phyloP scores from a whole-genome alignment of 306 rosid genomes.

The Rubus idaeus region DNA sequence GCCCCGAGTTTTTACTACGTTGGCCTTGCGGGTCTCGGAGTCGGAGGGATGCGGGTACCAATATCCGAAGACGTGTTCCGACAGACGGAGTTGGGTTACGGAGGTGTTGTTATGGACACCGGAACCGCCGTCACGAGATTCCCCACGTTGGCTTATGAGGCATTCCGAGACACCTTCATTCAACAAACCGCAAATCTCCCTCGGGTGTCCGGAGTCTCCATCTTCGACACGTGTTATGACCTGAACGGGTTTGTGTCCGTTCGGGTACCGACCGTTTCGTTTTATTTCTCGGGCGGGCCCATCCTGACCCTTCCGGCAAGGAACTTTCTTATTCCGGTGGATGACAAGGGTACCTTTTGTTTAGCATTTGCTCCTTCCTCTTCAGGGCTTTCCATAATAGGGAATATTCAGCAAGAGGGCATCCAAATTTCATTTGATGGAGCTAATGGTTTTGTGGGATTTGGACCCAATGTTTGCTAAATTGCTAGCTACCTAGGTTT shows the following conservation, averaged over 20 bases:
- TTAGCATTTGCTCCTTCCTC: conserved; percentile 71
- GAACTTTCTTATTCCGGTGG: conserved; percentile 70
- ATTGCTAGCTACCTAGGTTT: neutral
- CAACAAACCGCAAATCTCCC: conserved; percentile 70
- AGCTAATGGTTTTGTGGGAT: conserved; percentile 83
- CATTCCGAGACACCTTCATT: conserved; percentile 58
- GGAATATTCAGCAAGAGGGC: conserved; percentile 91
- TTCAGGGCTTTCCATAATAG: conserved; percentile 61
- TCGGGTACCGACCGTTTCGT: conserved; percentile 85
- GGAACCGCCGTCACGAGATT: conserved; percentile 89
- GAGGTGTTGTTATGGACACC: conserved; percentile 92
- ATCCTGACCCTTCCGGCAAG: conserved; percentile 72
- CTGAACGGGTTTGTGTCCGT: conserved; percentile 70
- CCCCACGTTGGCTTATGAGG: conserved; percentile 57
- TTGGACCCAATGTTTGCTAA: conserved; percentile 79
- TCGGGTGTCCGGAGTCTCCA: conserved; percentile 55
- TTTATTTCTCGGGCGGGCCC: conserved; percentile 78
- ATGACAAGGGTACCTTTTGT: conserved; percentile 71
- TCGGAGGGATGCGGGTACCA: conserved; percentile 61
- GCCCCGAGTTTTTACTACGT: conserved; percentile 78
- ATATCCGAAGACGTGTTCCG: conserved; percentile 50
- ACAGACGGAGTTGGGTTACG: conserved; percentile 50
- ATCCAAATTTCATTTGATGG: conserved; percentile 79
- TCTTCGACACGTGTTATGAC: conserved; percentile 78
- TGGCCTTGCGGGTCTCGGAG: conserved; percentile 74